Conservation (phyloP, 768 basidiomycete species). For the Daedaleopsis sinensis region DNA sequence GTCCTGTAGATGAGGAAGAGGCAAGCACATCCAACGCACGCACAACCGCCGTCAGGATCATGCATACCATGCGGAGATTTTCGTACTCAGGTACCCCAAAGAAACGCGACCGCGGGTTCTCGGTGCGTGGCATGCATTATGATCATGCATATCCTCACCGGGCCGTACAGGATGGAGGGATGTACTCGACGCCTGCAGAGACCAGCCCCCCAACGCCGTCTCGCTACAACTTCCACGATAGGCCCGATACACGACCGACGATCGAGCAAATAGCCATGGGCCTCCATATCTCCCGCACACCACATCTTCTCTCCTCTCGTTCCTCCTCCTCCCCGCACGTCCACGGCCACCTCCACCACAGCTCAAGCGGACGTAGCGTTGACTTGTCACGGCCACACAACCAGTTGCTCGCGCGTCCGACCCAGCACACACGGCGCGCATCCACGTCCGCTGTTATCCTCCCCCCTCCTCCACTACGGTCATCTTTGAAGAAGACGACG, state of each 20-base stretch:
- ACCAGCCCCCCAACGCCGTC: slow-evolving; percentile 23
- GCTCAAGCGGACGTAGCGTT: slow-evolving; percentile 2
- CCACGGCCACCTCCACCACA: slow-evolving; percentile 2
- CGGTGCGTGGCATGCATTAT: slow-evolving; percentile 11
- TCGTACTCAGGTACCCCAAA: slow-evolving; percentile 19
- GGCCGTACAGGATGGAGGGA: slow-evolving; percentile 17
- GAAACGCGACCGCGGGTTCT: slow-evolving; percentile 19
- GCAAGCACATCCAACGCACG: slow-evolving; percentile 18
- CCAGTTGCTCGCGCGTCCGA: slow-evolving; percentile 16
- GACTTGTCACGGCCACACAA: slow-evolving; percentile 9
- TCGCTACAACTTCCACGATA: slow-evolving; percentile 39
- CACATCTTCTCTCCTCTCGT: slow-evolving; percentile 56
- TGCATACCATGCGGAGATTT: slow-evolving; percentile 20
- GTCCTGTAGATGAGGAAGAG: background rate
- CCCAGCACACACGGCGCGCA: slow-evolving; percentile 15
- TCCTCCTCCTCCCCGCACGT: background rate
- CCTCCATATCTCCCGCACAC: slow-evolving; percentile 74
- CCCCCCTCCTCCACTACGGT: slow-evolving; percentile 58
- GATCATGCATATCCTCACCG: background rate
- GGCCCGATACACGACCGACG: slow-evolving; percentile 51
- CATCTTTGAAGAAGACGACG: slow-evolving; percentile 63
- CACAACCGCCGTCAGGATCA: slow-evolving; percentile 21
- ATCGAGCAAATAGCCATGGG: slow-evolving; percentile 84
- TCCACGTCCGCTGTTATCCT: slow-evolving; percentile 23
- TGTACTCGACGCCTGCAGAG: slow-evolving; percentile 33